phyloP scores from a whole-genome alignment of 2,329 filamentous ascomycete genomes.

The Xylariaceae sp. region DNA sequence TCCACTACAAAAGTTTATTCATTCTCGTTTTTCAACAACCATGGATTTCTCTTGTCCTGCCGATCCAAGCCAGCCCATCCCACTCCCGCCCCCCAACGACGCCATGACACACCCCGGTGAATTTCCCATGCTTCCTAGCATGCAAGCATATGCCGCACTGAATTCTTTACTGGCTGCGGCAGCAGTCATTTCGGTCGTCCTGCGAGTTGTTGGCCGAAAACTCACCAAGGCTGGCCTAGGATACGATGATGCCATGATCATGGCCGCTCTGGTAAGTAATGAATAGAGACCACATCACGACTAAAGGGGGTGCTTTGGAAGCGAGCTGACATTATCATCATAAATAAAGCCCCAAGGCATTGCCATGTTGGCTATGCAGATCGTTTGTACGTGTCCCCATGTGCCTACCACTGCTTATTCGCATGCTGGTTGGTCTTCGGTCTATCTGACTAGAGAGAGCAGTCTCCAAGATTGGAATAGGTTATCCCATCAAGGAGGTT shows the following conservation, averaged over 20 bases:
- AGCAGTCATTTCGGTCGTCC: neutral
- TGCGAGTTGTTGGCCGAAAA: neutral
- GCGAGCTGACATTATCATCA: neutral
- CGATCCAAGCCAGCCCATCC: too few relatives aligned
- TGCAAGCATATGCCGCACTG: neutral
- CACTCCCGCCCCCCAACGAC: too few relatives aligned
- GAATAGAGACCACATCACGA: too few relatives aligned
- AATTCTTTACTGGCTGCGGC: neutral
- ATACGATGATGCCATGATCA: neutral
- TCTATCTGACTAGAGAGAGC: neutral
- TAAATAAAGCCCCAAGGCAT: neutral
- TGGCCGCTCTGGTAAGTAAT: neutral
- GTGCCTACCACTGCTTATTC: neutral
- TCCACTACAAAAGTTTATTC: too few relatives aligned
- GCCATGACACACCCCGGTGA: neutral
- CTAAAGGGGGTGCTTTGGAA: neutral
- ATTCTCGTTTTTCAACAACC: too few relatives aligned
- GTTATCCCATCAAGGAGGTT: neutral
- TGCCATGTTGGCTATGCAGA: neutral
- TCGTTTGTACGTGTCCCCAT: neutral
- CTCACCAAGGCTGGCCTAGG: neutral
- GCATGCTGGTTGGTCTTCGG: neutral
- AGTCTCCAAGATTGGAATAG: neutral
- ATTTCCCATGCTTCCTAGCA: neutral
- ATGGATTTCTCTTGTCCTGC: too few relatives aligned